phyloP scores from a whole-genome alignment of 2,329 filamentous ascomycete species.

The Aspergillus hiratsukae region DNA sequence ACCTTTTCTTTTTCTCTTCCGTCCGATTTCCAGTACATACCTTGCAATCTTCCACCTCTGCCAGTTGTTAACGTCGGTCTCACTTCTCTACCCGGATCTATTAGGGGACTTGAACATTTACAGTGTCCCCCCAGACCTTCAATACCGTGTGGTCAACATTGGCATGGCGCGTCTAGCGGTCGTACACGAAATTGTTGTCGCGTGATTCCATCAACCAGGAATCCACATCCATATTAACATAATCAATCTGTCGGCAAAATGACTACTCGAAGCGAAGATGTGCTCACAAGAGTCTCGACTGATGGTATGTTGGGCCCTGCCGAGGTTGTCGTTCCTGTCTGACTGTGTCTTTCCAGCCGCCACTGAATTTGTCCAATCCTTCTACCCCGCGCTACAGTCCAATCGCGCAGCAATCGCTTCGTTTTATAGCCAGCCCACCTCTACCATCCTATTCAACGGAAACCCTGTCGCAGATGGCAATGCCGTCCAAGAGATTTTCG shows the following conservation, averaged over 20 bases:
- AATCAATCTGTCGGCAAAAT: conserved; percentile 18
- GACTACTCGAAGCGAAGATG: conserved; percentile 31
- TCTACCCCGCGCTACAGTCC: conserved; percentile 69
- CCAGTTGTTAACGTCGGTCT: not conserved
- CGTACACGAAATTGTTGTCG: not conserved
- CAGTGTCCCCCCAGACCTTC: not conserved
- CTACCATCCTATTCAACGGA: conserved; percentile 78
- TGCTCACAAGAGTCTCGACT: conserved; percentile 38
- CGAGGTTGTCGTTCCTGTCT: not conserved
- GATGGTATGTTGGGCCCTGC: conserved; percentile 33
- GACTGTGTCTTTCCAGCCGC: conserved; percentile 51
- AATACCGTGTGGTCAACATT: not conserved
- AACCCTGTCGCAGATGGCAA: conserved; percentile 58
- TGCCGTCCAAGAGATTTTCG: conserved; percentile 65
- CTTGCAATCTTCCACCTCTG: not conserved
- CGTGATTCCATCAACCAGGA: not conserved
- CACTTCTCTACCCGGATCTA: not conserved
- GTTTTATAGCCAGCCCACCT: conserved; percentile 63
- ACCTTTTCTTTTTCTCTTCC: conserved; percentile 17
- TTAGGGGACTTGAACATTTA: not conserved
- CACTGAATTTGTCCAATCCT: conserved; percentile 65
- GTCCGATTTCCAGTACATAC: not conserved
- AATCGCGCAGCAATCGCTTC: conserved; percentile 52
- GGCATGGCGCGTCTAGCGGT: not conserved
- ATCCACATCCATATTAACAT: not conserved